These are phyloP conservation scores for Diversispora eburnea DNA, from an alignment of 192 early-diverging fungal species.

Conservation along the genomic window DNA sequence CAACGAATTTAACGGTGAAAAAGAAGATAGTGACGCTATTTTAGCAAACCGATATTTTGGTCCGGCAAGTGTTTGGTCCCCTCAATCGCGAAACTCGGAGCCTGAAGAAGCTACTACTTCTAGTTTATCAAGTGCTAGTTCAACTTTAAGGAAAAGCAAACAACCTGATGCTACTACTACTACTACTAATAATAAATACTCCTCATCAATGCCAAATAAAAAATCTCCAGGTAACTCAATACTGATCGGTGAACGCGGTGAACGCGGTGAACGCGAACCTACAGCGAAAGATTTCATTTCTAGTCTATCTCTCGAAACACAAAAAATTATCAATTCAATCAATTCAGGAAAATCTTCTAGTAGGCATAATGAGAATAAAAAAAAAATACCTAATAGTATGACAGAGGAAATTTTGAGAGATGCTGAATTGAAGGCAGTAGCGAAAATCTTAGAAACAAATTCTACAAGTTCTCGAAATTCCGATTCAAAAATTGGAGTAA, in stretches of 20 bases:
- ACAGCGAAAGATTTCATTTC: not conserved
- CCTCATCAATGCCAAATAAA: not conserved
- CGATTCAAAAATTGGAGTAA: not conserved
- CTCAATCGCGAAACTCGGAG: not conserved
- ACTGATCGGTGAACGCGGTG: not conserved
- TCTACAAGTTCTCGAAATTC: not conserved
- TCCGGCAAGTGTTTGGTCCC: not conserved
- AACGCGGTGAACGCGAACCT: not conserved
- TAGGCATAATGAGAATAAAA: not conserved
- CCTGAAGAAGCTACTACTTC: not conserved
- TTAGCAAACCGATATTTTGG: not conserved
- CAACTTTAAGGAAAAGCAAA: not conserved
- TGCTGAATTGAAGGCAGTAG: conserved; percentile 2
- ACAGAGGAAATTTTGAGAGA: conserved; percentile 18
- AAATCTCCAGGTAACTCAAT: not conserved
- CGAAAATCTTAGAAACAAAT: not conserved
- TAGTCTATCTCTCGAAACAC: conserved; percentile 7
- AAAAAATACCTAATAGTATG: not conserved
- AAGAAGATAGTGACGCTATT: not conserved
- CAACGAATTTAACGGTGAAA: too few relatives aligned
- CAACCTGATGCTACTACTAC: too few relatives aligned
- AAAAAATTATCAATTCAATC: conserved; percentile 21
- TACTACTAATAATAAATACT: too few relatives aligned
- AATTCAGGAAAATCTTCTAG: not conserved
- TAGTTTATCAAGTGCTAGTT: not conserved